These are phyloP conservation scores for Trichoderma sp. DNA, from an alignment of 2,329 filamentous ascomycete genomes.

Conservation along the genomic window DNA sequence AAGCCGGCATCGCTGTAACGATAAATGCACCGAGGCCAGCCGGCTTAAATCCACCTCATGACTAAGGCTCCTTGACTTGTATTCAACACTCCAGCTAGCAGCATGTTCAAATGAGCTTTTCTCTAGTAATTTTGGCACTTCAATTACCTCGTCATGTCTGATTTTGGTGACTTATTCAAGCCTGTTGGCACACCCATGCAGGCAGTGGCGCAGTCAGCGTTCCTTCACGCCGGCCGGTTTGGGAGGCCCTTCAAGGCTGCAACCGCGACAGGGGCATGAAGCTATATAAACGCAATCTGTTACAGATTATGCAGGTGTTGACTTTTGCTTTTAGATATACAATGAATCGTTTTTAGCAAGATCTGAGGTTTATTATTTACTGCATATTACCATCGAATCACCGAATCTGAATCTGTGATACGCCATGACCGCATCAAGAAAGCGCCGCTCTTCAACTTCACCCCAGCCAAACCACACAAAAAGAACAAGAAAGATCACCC, in stretches of 20 bases:
- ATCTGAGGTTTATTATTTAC: no score
- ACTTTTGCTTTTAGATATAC: neutral
- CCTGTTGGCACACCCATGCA: neutral
- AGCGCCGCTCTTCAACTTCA: neutral
- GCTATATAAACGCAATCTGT: neutral
- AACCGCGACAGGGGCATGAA: neutral
- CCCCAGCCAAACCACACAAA: neutral
- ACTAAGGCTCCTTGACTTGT: neutral
- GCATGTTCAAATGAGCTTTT: neutral
- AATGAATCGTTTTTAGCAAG: neutral
- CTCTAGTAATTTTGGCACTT: neutral
- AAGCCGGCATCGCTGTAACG: constrained; percentile 8
- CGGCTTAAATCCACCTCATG: neutral
- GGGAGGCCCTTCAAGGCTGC: neutral
- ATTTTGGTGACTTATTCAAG: neutral
- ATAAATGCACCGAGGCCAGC: neutral
- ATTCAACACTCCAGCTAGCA: neutral
- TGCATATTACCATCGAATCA: neutral
- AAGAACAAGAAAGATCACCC: neutral
- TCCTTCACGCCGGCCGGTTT: neutral
- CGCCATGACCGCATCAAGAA: neutral
- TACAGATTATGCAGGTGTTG: neutral
- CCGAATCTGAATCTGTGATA: neutral
- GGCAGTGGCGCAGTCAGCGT: neutral
- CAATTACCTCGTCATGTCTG: neutral